Percentiles rank a stretch among this genome's conserved stretches.
phyloP scores from a whole-genome alignment of 2,329 filamentous ascomycete genomes.

The Delphinella strobiligena region DNA sequence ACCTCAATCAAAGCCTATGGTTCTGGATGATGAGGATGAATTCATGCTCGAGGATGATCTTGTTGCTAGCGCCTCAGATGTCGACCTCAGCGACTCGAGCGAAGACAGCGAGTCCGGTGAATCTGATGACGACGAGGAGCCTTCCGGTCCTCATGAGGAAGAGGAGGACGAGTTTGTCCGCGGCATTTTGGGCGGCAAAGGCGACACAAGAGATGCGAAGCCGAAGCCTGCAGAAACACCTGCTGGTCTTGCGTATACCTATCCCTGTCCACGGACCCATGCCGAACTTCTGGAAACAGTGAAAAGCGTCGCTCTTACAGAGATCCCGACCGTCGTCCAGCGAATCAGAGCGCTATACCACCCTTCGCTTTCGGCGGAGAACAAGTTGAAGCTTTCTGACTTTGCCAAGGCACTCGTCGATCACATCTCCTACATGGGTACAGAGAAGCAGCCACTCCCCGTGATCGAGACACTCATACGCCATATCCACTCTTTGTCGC shows the following conservation, averaged over 20 bases:
- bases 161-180: conserved; percentile 37
- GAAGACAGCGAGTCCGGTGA: conserved; percentile 20
- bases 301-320: conserved; percentile 45
- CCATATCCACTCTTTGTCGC: conserved; percentile 85
- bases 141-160: conserved; percentile 24
- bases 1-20: conserved; percentile 40
- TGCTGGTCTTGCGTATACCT: conserved; percentile 61
- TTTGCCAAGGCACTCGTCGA: conserved; percentile 58
- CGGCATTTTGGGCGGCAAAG: conserved; percentile 24
- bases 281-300: conserved; percentile 58
- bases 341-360: conserved; percentile 88
- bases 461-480: conserved; percentile 71
- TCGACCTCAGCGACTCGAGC: conserved; percentile 18
- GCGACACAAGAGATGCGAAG: conserved; percentile 6
- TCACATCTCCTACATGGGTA: conserved; percentile 48
- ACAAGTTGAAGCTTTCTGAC: conserved; percentile 68
- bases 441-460: conserved; percentile 42
- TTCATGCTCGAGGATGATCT: conserved; percentile 85
- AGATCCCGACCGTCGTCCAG: conserved; percentile 70
- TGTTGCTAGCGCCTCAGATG: conserved; percentile 62
- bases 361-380: conserved; percentile 69
- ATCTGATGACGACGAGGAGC: conserved; percentile 20
- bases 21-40: conserved; percentile 87
- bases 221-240: conserved; percentile 27
- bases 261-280: conserved; percentile 70